Evolutionary conservation across 306 rosid species (phyloP), one percentile per base, ranked within the genome.

Genomic region (Trifolium fragiferum): DNA sequence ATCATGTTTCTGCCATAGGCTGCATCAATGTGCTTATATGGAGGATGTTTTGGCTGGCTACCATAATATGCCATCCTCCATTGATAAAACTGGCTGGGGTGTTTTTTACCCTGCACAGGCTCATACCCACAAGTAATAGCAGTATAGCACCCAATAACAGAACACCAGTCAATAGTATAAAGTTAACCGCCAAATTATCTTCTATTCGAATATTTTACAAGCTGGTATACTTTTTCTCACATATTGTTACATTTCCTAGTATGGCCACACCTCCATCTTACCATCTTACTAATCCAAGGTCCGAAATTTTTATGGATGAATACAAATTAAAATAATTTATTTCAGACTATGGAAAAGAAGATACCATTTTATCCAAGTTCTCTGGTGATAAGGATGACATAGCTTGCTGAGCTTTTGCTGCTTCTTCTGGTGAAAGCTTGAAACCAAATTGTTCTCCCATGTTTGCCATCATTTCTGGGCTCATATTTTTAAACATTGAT

Each of bases 381-480:
- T 92, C 93, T 0, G 97, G 90, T 1, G 99, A 86, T 23, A 94
- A 76, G 80, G 99, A 94, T 60, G 97, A 87, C 92, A 94, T 87
- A 18, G 93, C 93, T 82, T 89, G 73, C 74, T 86, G 97, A 83
- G 96, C 97, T 85, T 83, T 92, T 41, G 55, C 92, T 1, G 99
- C 99, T 7, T 94, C 99, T 81, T 92, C 96, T 6, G 63, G 85
- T 54, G 97, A 94, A 69, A 94, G 89, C 81, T 92, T 92, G 50
- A 92, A 44, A 73, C 97, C 99, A 67, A 94, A 92, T 77, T 92
- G 99, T 74, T 92, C 95, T 14, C 97, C 73, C 97, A 92, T 90
- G 86, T 89, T 94, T 75, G 97, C 89, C 96, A 94, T 90, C 97
- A 81, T 86, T 70, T 92, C 99, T 10, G 99, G 99, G 84, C 88